Conservation (phyloP, 192 early-diverging fungal genomes). For the Rhizophagus clarus region DNA sequence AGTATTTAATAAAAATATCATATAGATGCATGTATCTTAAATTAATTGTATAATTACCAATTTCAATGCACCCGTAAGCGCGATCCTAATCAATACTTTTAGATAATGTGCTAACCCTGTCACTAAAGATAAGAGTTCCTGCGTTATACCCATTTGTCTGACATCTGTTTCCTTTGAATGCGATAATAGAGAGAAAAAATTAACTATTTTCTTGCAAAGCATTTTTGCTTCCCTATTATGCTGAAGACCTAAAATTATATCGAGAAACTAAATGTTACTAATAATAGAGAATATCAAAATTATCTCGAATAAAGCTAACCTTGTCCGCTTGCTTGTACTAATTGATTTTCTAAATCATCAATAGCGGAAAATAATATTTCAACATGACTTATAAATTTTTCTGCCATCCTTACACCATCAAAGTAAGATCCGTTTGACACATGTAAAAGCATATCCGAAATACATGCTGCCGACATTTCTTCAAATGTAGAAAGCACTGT, state of each 20-base stretch:
- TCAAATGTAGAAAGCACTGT: constrained; percentile 93
- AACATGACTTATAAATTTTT: constrained; percentile 88
- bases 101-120: constrained; percentile 91
- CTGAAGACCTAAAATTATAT: constrained; percentile 54
- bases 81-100: constrained; percentile 88
- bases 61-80: constrained; percentile 84
- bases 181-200: constrained; percentile 90
- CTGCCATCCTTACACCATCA: constrained; percentile 81
- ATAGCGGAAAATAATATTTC: constrained; percentile 89
- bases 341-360: constrained; percentile 80
- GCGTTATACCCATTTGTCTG: constrained; percentile 65
- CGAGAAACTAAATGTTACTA: background rate
- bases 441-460: constrained; percentile 92
- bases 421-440: constrained; percentile 84
- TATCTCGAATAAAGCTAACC: constrained; percentile 33
- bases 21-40: background rate
- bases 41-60: constrained; percentile 52
- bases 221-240: constrained; percentile 91
- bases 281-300: background rate
- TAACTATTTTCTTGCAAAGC: constrained; percentile 92
- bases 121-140: constrained; percentile 87
- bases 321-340: constrained; percentile 67
- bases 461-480: constrained; percentile 93
- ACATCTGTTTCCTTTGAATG: constrained; percentile 65
- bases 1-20: background rate